phyloP scores from a whole-genome alignment of 768 basidiomycete genomes.

The Bullera alba region DNA sequence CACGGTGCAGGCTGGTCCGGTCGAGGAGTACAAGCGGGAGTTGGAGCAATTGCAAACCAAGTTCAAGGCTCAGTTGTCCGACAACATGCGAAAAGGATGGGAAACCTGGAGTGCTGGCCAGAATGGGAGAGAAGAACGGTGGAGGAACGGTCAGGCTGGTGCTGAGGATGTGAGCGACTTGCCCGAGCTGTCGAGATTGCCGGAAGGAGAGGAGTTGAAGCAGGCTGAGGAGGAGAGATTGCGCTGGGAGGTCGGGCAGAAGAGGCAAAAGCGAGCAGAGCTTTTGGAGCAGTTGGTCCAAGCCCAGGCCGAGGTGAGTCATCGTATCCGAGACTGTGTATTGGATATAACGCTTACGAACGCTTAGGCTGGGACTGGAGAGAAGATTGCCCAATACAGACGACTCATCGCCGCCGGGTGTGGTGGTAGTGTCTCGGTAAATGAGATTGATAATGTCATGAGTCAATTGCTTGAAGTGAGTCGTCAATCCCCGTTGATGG shows the following conservation, averaged over 20 bases:
- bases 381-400: constrained; percentile 81
- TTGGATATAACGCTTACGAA: background rate
- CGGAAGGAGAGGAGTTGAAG: constrained; percentile 46
- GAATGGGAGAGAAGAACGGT: constrained; percentile 63
- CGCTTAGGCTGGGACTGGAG: constrained; percentile 70
- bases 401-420: constrained; percentile 83
- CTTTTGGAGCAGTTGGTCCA: constrained; percentile 69
- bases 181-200: constrained; percentile 44
- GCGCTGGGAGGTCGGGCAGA: constrained; percentile 59
- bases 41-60: constrained; percentile 57
- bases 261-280: constrained; percentile 61
- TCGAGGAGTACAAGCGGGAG: constrained; percentile 26
- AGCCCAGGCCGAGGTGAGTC: constrained; percentile 65
- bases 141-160: constrained; percentile 55
- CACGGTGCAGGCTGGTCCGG: constrained; percentile 17
- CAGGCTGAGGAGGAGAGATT: constrained; percentile 50
- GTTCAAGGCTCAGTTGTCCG: constrained; percentile 68
- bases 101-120: constrained; percentile 88
- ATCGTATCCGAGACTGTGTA: background rate
- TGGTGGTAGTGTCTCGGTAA: constrained; percentile 65
- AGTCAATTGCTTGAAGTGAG: constrained; percentile 68
- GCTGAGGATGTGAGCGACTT: constrained; percentile 27
- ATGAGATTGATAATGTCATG: constrained; percentile 82
- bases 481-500: background rate
- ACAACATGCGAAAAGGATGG: constrained; percentile 76